A percentile compares a stretch with the other conserved stretches of the same genome.
Conservation (phyloP, 805 yeast species). For the Myxozyma sirexii region DNA sequence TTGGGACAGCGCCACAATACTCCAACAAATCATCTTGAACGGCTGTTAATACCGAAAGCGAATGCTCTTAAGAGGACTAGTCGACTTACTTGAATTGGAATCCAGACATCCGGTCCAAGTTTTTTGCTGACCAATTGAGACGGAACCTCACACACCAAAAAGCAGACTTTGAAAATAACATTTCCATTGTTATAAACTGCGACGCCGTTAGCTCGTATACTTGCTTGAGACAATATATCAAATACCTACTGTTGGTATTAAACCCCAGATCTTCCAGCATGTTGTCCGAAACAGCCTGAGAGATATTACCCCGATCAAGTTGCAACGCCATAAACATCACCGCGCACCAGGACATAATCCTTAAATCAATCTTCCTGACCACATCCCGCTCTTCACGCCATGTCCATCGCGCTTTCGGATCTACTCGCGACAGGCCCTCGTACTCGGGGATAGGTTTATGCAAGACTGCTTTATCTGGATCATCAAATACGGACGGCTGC, state of each 20-base stretch:
- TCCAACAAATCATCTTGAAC: conserved; percentile 52
- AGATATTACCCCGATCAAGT: conserved; percentile 58
- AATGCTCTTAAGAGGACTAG: neutral
- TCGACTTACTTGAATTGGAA: conserved; percentile 53
- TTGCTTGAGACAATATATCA: too few relatives aligned
- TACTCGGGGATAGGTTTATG: conserved; percentile 24
- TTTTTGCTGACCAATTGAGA: conserved; percentile 67
- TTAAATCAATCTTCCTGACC: conserved; percentile 55
- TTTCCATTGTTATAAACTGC: conserved; percentile 36
- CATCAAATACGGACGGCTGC: conserved; percentile 34
- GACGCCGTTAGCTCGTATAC: too few relatives aligned
- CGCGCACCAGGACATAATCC: conserved; percentile 57
- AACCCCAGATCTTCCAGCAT: conserved; percentile 53
- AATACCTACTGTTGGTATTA: conserved; percentile 48
- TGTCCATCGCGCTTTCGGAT: conserved; percentile 62
- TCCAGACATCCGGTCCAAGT: conserved; percentile 64
- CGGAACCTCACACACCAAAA: conserved; percentile 62
- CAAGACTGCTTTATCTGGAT: conserved; percentile 30
- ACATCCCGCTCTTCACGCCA: conserved; percentile 54
- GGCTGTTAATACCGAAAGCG: conserved; percentile 36
- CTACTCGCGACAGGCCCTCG: conserved; percentile 48
- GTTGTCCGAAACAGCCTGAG: conserved; percentile 59
- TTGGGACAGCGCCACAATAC: conserved; percentile 57
- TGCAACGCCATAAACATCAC: conserved; percentile 60
- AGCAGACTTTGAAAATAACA: conserved; percentile 56